phyloP scores from a whole-genome alignment of 768 basidiomycete species.

The Hemileccinum impolitum region DNA sequence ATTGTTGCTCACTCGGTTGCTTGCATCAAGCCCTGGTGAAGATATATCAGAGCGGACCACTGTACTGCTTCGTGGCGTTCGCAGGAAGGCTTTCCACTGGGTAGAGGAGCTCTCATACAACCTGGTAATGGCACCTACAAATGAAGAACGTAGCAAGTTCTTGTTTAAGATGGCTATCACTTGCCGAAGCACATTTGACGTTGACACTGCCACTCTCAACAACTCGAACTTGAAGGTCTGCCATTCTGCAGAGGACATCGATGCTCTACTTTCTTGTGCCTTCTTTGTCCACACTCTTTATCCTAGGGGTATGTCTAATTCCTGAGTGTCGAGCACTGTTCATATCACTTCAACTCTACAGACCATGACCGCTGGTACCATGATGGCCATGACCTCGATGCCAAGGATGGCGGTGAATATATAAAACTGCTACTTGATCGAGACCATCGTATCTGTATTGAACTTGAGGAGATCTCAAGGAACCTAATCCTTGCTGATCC shows the following conservation, averaged over 20 bases:
- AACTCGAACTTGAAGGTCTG: too few relatives aligned
- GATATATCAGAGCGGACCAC: constrained; percentile 15
- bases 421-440: constrained; percentile 20
- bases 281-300: constrained; percentile 20
- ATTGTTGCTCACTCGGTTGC: constrained; percentile 30
- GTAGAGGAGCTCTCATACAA: constrained; percentile 25
- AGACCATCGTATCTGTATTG: constrained; percentile 21
- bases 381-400: too few relatives aligned
- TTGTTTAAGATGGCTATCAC: constrained; percentile 34
- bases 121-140: constrained; percentile 3
- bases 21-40: constrained; percentile 19
- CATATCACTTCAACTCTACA: too few relatives aligned
- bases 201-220: not conserved
- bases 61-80: constrained; percentile 20
- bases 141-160: constrained; percentile 5
- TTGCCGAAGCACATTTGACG: constrained; percentile 31
- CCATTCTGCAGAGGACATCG: not conserved
- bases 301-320: too few relatives aligned
- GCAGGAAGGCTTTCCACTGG: constrained; percentile 27
- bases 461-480: constrained; percentile 10
- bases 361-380: too few relatives aligned
- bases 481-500: not conserved
- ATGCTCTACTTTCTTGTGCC: constrained; percentile 12
- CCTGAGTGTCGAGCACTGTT: too few relatives aligned
- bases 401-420: too few relatives aligned